A percentile compares a stretch with the other conserved stretches of the same genome.
These are phyloP conservation scores for Periconia digitata DNA, from an alignment of 2,329 filamentous ascomycete genomes.

Conservation along the genomic window DNA sequence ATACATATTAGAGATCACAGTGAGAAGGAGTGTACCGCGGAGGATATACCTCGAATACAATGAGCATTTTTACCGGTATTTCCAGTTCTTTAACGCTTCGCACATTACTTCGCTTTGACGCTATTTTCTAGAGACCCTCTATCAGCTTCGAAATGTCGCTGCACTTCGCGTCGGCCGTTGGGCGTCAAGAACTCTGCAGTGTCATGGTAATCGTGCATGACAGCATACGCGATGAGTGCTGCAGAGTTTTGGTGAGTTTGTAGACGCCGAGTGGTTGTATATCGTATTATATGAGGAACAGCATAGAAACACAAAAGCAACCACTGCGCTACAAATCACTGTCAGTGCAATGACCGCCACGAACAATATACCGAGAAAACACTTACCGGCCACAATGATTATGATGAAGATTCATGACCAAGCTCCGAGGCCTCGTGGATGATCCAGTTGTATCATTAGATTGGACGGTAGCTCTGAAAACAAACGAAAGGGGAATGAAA, in stretches of 20 bases:
- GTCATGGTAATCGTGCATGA: conserved; percentile 60
- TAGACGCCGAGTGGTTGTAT: too few species aligned
- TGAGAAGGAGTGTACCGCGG: conserved; percentile 50
- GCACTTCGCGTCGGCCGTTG: conserved; percentile 48
- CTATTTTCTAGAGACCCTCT: conserved; percentile 25
- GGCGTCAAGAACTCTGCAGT: conserved; percentile 58
- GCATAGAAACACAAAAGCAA: neutral
- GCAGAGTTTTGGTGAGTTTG: conserved; percentile 10
- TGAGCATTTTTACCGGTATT: conserved; percentile 39
- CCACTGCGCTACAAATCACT: neutral
- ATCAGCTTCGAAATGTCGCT: conserved; percentile 25
- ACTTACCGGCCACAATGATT: conserved; percentile 26
- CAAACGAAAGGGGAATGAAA: conserved; percentile 60
- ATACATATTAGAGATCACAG: conserved; percentile 64
- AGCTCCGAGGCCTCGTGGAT: conserved; percentile 42
- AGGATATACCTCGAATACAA: conserved; percentile 32
- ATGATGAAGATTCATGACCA: conserved; percentile 36
- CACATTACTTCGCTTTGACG: conserved; percentile 24
- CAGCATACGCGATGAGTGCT: conserved; percentile 50
- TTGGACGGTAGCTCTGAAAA: conserved; percentile 56
- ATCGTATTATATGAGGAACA: neutral
- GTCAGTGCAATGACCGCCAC: too few species aligned
- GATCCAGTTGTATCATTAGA: conserved; percentile 63
- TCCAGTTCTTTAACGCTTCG: conserved; percentile 38
- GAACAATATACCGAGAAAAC: too few species aligned